Base-by-base conservation (phyloP, 2,329 filamentous ascomycete species). In the Epichloe sylvatica region DNA sequence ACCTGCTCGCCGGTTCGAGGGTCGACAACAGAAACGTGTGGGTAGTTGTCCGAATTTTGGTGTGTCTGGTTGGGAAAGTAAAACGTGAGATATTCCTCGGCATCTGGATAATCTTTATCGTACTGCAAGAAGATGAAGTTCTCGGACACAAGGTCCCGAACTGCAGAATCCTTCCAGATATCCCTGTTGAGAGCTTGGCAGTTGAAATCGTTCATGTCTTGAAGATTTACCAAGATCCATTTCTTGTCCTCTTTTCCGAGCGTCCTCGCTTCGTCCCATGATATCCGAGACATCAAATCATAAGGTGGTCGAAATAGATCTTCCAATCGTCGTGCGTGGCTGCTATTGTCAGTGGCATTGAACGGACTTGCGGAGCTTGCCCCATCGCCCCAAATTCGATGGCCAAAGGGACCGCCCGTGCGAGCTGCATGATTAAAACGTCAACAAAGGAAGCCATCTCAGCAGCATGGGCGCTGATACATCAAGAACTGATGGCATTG, bases 51-150 rank as follows among this genome's bases (percentile, higher is more conserved):
- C n/a, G 81, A 77, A 60, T 84, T 84, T 59, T 94, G 88, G 56
- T 85, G 80, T 41, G 73, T 73, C 49, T 80, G 77, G 62, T 72
- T 72, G 1, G 74, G 71, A 54, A 97, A 90, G 70, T 98, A 98
- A 66, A 95, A 94, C 50, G 86, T 86, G 53, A 94, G 73, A 65
- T 94, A 98, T 56, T 88, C 81, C 55, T 80, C 74, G 0, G 86
- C 87, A 37, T 82, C 77, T 0, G 80, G 77, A 57, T 94, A 89
- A 55, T 88, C 82, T 67, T 94, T 95, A 57, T 83, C 81, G 69
- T 92, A 97, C 62, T 98, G 92, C 59, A 98, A 70, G 67, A 98
- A 98, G 57, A 98, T 77, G 64, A 98, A 98, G 68, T 94, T 90
- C 62, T 96, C 91, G 59, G 78, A 78, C 33, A 98, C 75, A 1